Evolutionary conservation across 345 rosid genomes (phyloP).

Genomic region (Excoecaria agallocha): DNA sequence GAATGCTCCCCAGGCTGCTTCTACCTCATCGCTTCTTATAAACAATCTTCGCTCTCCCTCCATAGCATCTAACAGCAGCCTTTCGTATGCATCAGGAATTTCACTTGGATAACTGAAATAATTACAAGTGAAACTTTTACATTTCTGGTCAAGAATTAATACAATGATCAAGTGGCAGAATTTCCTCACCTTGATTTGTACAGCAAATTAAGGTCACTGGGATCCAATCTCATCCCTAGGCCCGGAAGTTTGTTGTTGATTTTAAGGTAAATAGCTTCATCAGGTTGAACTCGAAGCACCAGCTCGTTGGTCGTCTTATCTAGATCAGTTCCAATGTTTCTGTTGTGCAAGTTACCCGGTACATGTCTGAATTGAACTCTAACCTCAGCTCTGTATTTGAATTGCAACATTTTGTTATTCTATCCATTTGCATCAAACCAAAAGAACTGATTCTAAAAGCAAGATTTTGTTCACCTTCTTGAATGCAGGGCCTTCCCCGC

Average conservation of each 20-base stretch:
- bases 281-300: slow-evolving; percentile 89
- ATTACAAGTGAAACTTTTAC: neutral
- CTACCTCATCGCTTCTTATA: slow-evolving; percentile 83
- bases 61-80: slow-evolving; percentile 76
- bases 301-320: slow-evolving; percentile 82
- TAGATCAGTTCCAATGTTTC: slow-evolving; percentile 56
- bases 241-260: slow-evolving; percentile 95
- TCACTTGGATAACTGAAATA: slow-evolving; percentile 57
- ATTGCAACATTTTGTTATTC: neutral
- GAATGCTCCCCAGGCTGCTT: slow-evolving; percentile 78
- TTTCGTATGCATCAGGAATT: slow-evolving; percentile 87
- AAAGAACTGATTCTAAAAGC: neutral
- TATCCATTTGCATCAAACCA: neutral
- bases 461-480: slow-evolving; percentile 36
- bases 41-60: slow-evolving; percentile 79
- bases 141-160: neutral
- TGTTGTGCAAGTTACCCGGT: slow-evolving; percentile 81
- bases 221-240: slow-evolving; percentile 85
- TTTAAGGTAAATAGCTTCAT: slow-evolving; percentile 89
- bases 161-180: neutral
- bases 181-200: slow-evolving; percentile 56
- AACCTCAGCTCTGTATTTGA: slow-evolving; percentile 63
- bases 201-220: slow-evolving; percentile 76
- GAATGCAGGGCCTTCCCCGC: slow-evolving; percentile 90
- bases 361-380: slow-evolving; percentile 89